Evolutionary conservation across 2,329 filamentous ascomycete genomes (phyloP), one percentile per base, ranked within the genome.

Genomic region (Fusarium setosum): DNA sequence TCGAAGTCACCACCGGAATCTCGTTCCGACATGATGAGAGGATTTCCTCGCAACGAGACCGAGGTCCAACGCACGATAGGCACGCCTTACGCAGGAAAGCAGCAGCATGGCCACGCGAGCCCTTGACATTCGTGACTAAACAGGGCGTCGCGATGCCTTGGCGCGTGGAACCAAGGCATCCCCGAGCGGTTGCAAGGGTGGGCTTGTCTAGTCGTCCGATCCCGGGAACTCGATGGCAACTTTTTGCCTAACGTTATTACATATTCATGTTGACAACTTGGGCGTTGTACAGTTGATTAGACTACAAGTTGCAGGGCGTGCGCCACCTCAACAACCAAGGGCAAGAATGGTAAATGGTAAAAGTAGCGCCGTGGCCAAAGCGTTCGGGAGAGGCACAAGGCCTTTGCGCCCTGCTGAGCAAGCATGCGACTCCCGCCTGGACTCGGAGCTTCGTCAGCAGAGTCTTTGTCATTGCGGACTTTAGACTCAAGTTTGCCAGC

Each of bases 361-460:
- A 26, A 18, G n/a, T 32, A 18, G 44, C 26, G 26, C 7, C 42
- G 24, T 52, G 37, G 49, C 26, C 20, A 34, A 34, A 52, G 49
- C 26, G 37, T 34, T 42, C n/a, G n/a, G 34, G 24, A n/a, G 31
- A 4, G n/a, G 10, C 26, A 18, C 18, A 17, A 23, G 6, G 41
- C 5, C 13, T 20, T 15, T 17, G 15, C 15, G 12, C 24, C 18
- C 20, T 65, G 57, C 41, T 63, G 32, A 58, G 29, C 42, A 58
- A 48, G 44, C 26, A 59, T 17, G 31, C 13, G n/a, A 11, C 18
- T 20, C 17, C 18, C 8, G 31, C 34, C 17, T n/a, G n/a, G n/a
- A n/a, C 55, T 45, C 26, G 41, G 47, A 52, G 55, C 56, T 67
- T 67, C 32, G 63, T 61, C 59, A 67, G 59, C 63, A 52, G 52